A percentile compares a stretch with the other conserved stretches of the same genome.
Evolutionary conservation across 257 asterid species (phyloP).

Genomic region (Lycium ferocissimum): DNA sequence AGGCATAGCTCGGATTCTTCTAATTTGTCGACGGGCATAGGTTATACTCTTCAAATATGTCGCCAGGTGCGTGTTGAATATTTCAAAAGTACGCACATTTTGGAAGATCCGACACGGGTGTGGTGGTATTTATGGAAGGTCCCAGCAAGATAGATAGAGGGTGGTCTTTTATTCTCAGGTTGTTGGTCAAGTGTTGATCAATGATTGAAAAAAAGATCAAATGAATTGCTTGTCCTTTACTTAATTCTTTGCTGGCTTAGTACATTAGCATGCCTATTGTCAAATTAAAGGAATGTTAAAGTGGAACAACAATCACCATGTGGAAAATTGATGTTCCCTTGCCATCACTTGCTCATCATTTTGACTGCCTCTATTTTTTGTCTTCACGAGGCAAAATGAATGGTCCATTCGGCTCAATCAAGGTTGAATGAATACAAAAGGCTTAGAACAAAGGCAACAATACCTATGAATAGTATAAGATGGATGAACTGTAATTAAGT

Average conservation of each 20-base stretch:
- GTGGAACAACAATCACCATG: background rate
- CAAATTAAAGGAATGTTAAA: conserved; percentile 9
- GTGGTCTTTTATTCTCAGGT: background rate
- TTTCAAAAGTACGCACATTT: background rate
- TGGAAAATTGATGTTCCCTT: conserved; percentile 30
- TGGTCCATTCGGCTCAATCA: background rate
- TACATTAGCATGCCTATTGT: conserved; percentile 12
- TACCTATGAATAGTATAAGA: background rate
- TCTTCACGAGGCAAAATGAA: conserved; percentile 25
- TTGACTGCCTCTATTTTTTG: conserved; percentile 32
- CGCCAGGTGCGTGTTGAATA: background rate
- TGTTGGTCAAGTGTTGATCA: conserved; percentile 18
- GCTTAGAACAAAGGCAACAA: background rate
- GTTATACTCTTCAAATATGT: too few relatives aligned
- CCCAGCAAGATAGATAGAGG: background rate
- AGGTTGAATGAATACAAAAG: conserved; percentile 15
- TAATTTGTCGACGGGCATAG: too few relatives aligned
- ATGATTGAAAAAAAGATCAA: conserved; percentile 35
- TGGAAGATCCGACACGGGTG: background rate
- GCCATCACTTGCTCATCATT: conserved; percentile 37
- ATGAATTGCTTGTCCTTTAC: conserved; percentile 36
- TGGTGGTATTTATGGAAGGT: background rate
- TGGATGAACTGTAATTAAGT: background rate
- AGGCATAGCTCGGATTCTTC: background rate
- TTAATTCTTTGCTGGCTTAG: conserved; percentile 1